A percentile compares a stretch with the other conserved stretches of the same genome.
phyloP scores from a whole-genome alignment of 164 flowering plant species.

The Berberis thunbergii region DNA sequence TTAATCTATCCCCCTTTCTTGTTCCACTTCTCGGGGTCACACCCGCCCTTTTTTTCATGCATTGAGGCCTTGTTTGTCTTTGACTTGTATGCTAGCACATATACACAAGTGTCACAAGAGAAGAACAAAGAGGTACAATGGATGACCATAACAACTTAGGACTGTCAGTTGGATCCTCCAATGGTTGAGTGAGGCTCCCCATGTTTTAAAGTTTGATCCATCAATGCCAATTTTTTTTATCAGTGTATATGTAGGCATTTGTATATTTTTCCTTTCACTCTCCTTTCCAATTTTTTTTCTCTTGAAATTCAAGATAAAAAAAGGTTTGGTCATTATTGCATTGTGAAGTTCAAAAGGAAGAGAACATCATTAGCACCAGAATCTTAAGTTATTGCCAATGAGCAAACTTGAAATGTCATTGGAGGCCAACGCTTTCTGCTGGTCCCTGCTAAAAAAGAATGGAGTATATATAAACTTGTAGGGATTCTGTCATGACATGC shows the following conservation, averaged over 20 bases:
- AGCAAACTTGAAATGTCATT: too few relatives aligned
- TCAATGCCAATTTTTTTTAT: background rate
- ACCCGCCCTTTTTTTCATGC: constrained; percentile 15
- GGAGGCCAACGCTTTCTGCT: too few relatives aligned
- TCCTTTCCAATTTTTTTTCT: too few relatives aligned
- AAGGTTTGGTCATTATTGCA: background rate
- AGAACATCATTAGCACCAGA: too few relatives aligned
- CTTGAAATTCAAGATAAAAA: background rate
- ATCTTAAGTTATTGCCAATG: too few relatives aligned
- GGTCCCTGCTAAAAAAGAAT: too few relatives aligned
- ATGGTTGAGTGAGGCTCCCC: background rate
- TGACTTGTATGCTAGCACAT: background rate
- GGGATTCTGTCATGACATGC: too few relatives aligned
- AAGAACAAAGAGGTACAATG: background rate
- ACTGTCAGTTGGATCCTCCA: background rate
- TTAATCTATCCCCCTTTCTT: constrained; percentile 24
- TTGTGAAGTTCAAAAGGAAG: background rate
- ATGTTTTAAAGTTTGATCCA: background rate
- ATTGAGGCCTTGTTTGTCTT: background rate
- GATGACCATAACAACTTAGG: background rate
- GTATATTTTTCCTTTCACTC: background rate
- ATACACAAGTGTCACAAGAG: background rate
- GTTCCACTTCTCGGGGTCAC: constrained; percentile 3
- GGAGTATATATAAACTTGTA: too few relatives aligned
- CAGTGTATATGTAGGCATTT: background rate